Conservation (phyloP, 108 stramenopile genomes). For the Cyclotella atomus region DNA sequence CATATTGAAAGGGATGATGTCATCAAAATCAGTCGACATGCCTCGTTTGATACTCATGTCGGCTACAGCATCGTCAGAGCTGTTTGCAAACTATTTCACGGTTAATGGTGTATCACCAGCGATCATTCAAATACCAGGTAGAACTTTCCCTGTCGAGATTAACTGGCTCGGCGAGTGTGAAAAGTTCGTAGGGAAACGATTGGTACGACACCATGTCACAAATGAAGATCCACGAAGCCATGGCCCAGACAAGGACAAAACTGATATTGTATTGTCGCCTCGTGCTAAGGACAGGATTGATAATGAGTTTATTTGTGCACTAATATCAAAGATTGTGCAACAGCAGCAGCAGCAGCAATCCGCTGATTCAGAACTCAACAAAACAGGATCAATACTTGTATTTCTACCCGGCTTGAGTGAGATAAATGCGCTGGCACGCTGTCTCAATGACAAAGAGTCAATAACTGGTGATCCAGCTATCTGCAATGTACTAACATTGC, state of each 20-base stretch:
- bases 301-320: slow-evolving; percentile 45
- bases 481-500: slow-evolving; percentile 70
- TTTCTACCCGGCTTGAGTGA: slow-evolving; percentile 91
- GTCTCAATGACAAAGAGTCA: slow-evolving; percentile 31
- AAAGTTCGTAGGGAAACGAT: slow-evolving; percentile 31
- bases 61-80: slow-evolving; percentile 56
- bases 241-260: slow-evolving; percentile 5
- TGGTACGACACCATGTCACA: not conserved
- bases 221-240: not conserved
- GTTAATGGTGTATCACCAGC: slow-evolving; percentile 10
- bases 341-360: slow-evolving; percentile 33
- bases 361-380: not conserved
- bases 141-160: slow-evolving; percentile 58
- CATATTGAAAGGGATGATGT: slow-evolving; percentile 53
- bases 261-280: slow-evolving; percentile 46
- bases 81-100: slow-evolving; percentile 56
- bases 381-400: slow-evolving; percentile 79
- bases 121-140: slow-evolving; percentile 56
- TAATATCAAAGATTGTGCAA: slow-evolving; percentile 47
- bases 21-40: slow-evolving; percentile 18
- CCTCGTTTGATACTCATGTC: slow-evolving; percentile 68
- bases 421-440: slow-evolving; percentile 53
- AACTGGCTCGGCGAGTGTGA: slow-evolving; percentile 61
- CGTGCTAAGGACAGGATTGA: slow-evolving; percentile 53
- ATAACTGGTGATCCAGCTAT: slow-evolving; percentile 13